phyloP scores from a whole-genome alignment of 345 rosid genomes.

The Brassica nigra region DNA sequence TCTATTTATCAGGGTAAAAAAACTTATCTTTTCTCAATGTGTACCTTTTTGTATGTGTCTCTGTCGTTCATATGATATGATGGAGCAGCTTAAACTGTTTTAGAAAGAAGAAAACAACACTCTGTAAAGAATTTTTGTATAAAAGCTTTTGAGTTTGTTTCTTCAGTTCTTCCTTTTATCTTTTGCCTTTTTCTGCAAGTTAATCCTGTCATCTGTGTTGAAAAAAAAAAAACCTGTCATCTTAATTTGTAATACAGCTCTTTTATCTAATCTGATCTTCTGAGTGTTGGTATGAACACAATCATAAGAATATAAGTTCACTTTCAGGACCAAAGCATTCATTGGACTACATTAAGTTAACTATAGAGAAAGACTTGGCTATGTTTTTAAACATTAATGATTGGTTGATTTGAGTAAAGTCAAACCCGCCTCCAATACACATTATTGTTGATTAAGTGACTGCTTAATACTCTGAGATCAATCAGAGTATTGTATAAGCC shows the following conservation, averaged over 20 bases:
- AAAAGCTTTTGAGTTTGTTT: not conserved
- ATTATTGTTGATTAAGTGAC: no score
- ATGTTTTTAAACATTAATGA: no score
- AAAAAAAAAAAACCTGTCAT: no score
- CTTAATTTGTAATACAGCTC: not conserved
- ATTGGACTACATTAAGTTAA: no score
- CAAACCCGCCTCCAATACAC: no score
- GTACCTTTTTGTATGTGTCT: conserved; percentile 9
- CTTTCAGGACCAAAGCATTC: no score
- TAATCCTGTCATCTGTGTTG: not conserved
- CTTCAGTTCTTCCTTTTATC: not conserved
- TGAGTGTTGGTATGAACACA: no score
- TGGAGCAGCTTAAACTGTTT: conserved; percentile 8
- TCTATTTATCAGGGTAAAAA: conserved; percentile 1
- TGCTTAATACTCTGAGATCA: no score
- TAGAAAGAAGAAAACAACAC: not conserved
- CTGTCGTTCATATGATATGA: conserved; percentile 9
- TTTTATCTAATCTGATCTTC: not conserved
- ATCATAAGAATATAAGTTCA: no score
- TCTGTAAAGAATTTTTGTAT: not conserved
- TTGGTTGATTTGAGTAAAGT: no score
- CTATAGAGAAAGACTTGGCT: no score
- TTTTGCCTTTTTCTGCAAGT: not conserved
- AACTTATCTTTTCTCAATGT: conserved; percentile 5
- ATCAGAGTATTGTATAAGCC: no score